Evolutionary conservation across 306 rosid genomes (phyloP), one percentile per base, ranked within the genome.

Genomic region (Bauhinia variegata): DNA sequence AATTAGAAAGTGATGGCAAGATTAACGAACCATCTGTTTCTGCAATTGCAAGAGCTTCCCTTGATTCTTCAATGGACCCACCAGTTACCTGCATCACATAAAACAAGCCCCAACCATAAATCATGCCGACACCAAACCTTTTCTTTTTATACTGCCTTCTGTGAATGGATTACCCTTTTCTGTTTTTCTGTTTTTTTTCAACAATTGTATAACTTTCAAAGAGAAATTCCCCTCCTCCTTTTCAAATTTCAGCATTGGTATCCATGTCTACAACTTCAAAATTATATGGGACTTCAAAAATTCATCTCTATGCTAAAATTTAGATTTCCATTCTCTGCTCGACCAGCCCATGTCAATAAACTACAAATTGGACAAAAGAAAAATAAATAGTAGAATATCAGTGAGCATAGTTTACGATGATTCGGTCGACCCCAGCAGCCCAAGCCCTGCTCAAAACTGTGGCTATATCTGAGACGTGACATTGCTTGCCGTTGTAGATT

Each of bases 61-160:
- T 88, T 42, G 98, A 93, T 60, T 92, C 98, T 79, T 88, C 85
- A 16, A 89, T 88, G n/a, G 98, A 93, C 41, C 98, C 97, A 66
- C 98, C 97, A 39, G 96, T 87, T 47, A 92, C 98, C 98, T 92
- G 64, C 67, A 82, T 48, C 55, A 71, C 75, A 72, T 23, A 78
- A 72, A 61, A 28, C 75, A 68, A 74, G 54, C 28, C 46, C 37
- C 23, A 62, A 52, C 53, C 58, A 48, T 6, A 23, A 51, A 2
- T 34, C 58, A 64, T 59, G 41, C 61, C 54, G 11, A 32, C 41
- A 51, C 11, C 9, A 34, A 12, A 67, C 61, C 70, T 48, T 32
- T 54, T 46, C 3, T 66, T 23, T 48, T 39, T 11, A 57, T 47
- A 17, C 54, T 1, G 12, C 64, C 55, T 38, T 2, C 52, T 44